Percentiles rank a stretch among this genome's conserved stretches.
These are phyloP conservation scores for Pseudogymnoascus sp. DNA, from an alignment of 2,329 filamentous ascomycete species.

Conservation along the genomic window DNA sequence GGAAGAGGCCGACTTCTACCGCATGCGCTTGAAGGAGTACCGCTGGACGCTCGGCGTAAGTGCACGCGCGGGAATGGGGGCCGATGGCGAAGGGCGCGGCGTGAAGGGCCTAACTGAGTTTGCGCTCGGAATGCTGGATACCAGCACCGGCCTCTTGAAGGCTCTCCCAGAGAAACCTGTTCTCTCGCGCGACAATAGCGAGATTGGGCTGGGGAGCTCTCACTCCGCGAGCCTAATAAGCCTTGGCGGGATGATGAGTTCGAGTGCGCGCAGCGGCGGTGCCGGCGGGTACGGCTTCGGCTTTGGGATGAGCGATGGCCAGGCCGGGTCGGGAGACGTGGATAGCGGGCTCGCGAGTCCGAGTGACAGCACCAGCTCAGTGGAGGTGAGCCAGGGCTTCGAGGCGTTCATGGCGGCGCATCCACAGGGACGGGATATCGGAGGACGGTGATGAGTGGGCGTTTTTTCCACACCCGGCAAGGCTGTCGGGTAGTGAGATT, in stretches of 20 bases:
- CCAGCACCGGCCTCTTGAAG: conserved; percentile 60
- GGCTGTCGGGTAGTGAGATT: background rate
- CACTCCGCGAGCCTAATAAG: background rate
- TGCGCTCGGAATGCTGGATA: conserved; percentile 71
- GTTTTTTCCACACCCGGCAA: background rate
- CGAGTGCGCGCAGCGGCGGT: conserved; percentile 12
- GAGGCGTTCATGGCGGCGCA: conserved; percentile 5
- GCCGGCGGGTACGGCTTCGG: conserved; percentile 22
- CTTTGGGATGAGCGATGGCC: conserved; percentile 18
- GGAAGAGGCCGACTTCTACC: conserved; percentile 91
- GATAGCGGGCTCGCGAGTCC: conserved; percentile 28
- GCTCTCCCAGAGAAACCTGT: conserved; percentile 64
- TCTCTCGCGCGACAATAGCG: conserved; percentile 44
- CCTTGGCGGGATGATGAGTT: conserved; percentile 7
- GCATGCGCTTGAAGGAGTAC: conserved; percentile 76
- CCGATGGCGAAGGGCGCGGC: conserved; percentile 34
- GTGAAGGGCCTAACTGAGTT: conserved; percentile 55
- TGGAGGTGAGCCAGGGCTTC: conserved; percentile 8
- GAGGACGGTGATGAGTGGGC: background rate
- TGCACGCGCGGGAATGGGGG: conserved; percentile 53
- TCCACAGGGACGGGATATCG: background rate
- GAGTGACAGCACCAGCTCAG: conserved; percentile 27
- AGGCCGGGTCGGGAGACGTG: conserved; percentile 11
- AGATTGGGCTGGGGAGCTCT: conserved; percentile 13
- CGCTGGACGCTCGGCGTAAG: conserved; percentile 89